Evolutionary conservation across 768 basidiomycete species (phyloP), one percentile per base, ranked within the genome.

Genomic region (Tricholoma furcatifolium): DNA sequence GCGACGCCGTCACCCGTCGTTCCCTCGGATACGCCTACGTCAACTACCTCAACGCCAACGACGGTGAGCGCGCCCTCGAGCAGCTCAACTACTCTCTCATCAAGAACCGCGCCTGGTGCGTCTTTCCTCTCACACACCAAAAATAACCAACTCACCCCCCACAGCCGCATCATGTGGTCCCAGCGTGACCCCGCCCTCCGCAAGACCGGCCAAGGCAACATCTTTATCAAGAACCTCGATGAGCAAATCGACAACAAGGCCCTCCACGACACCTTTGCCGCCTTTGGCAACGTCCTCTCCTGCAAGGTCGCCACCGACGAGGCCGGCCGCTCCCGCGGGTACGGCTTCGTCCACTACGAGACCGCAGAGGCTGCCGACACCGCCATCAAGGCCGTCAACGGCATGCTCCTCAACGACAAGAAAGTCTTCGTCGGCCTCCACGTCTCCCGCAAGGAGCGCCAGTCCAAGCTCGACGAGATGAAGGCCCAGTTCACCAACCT

Each of bases 1-100:
- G 97, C 71, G 97, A 99, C 76, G 96, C 97, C 59, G 97, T 99
- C 64, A 99, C 97, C 58, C 92, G 97, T 76, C 94, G 97, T 63
- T 98, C 97, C 41, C 88, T 99, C 67, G 97, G 97, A 50, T 99
- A 99, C 76, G 97, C 97, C 57, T 99, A 99, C 67, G 97, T 99
- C 71, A 99, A 99, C 79, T 99, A 97, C 72, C 84, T 99, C 70
- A 97, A 98, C 70, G 78, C 93, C 40, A 80, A 74, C 53, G 97
- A 99, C 78, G 97, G 93, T 68, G 96, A 99, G 77, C 93, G 95
- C 68, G 96, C 97, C 59, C 83, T 99, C 60, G 97, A 99, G 76
- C 92, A 95, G 73, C 87, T 99, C 71, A 99, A 99, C 78, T 99
- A 99, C 71, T 98, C 97, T 58, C 76, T 95, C 68, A 98, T 99